Evolutionary conservation across 306 rosid genomes (phyloP).

Genomic region (Lathyrus sativus): DNA sequence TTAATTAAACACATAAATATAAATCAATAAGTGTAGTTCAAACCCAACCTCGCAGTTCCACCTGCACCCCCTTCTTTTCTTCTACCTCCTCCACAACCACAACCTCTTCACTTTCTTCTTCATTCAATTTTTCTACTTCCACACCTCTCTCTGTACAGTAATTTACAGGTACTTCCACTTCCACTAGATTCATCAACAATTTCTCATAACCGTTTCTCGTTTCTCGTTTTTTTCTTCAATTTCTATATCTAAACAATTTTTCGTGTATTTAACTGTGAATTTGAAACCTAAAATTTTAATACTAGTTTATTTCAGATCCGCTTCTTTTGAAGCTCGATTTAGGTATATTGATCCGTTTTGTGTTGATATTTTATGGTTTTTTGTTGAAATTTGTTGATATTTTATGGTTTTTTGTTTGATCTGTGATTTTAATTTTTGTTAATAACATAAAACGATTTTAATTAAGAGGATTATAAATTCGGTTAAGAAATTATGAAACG

Average conservation of each 20-base stretch:
- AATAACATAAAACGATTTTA: not conserved
- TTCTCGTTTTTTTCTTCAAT: not conserved
- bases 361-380: not conserved
- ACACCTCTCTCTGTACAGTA: slow-evolving; percentile 27
- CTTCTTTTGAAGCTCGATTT: not conserved
- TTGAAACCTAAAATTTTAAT: not conserved
- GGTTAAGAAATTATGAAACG: slow-evolving; percentile 34
- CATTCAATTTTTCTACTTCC: slow-evolving; percentile 24
- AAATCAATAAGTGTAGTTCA: slow-evolving; percentile 31
- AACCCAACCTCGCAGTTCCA: slow-evolving; percentile 16
- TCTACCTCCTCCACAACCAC: slow-evolving; percentile 2
- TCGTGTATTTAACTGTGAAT: not conserved
- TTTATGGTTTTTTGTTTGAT: slow-evolving; percentile 20
- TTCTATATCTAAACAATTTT: slow-evolving; percentile 16
- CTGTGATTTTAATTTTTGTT: slow-evolving; percentile 8
- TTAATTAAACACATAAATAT: slow-evolving; percentile 36
- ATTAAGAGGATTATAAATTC: slow-evolving; percentile 17
- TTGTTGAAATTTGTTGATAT: not conserved
- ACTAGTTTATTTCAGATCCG: slow-evolving; percentile 36
- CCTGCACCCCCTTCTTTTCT: not conserved
- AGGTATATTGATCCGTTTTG: not conserved
- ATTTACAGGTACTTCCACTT: slow-evolving; percentile 33
- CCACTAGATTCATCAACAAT: slow-evolving; percentile 9
- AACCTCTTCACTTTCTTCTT: slow-evolving; percentile 17
- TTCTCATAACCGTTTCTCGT: slow-evolving; percentile 7